Conservation (phyloP, 2,329 filamentous ascomycete genomes). For the Fusarium brevicatenulatum region DNA sequence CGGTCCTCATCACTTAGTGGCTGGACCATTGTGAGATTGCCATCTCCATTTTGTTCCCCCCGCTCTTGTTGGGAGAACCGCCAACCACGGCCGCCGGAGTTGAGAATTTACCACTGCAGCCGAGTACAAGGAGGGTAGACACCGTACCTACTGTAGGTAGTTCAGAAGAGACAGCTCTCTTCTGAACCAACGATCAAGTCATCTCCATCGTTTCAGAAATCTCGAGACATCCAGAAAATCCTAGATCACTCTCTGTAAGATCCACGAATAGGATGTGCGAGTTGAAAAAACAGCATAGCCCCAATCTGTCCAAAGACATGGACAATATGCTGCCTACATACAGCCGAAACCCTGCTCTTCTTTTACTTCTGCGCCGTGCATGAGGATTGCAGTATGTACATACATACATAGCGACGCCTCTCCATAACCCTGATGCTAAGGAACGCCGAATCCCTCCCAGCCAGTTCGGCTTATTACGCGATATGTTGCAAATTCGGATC, state of each 20-base stretch:
- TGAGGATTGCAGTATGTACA: constrained; percentile 1
- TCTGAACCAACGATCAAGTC: background rate
- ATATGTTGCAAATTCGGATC: constrained; percentile 14
- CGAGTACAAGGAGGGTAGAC: background rate
- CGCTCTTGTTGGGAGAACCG: background rate
- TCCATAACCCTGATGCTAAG: constrained; percentile 22
- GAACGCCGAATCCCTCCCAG: constrained; percentile 8
- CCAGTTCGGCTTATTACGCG: constrained; percentile 12
- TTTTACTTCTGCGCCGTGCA: background rate
- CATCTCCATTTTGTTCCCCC: background rate
- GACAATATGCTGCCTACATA: background rate
- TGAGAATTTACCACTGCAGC: too few relatives aligned
- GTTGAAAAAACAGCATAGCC: background rate
- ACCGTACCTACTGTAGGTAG: background rate
- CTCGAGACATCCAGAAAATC: constrained; percentile 13
- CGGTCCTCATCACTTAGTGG: constrained; percentile 18
- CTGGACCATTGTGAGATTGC: background rate
- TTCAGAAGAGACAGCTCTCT: background rate
- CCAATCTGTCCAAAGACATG: background rate
- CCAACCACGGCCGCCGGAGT: constrained; percentile 10
- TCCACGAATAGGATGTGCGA: background rate
- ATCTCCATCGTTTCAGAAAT: constrained; percentile 7
- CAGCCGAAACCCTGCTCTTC: background rate
- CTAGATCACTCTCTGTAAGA: background rate
- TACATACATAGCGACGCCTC: constrained; percentile 20